A percentile compares a stretch with the other conserved stretches of the same genome.
Conservation (phyloP, 129 eudicot species). For the Flaveria linearis region DNA sequence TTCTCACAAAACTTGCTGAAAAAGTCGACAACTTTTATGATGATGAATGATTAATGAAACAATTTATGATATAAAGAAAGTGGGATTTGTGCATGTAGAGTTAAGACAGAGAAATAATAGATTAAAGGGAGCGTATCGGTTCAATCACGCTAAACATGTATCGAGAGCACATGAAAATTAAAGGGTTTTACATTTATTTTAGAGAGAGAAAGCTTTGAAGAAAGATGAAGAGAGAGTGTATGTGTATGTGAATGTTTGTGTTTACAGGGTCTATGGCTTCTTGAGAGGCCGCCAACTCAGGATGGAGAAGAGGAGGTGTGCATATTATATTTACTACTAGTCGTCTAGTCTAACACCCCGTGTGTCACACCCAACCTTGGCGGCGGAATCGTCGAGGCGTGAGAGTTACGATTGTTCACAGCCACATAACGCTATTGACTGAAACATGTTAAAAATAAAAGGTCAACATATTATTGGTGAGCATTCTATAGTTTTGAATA, state of each 20-base stretch:
- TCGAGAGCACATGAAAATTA: conserved; percentile 27
- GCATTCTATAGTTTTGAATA: too few species aligned
- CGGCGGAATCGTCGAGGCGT: too few species aligned
- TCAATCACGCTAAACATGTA: conserved; percentile 46
- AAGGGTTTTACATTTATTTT: conserved; percentile 12
- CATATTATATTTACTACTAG: neutral
- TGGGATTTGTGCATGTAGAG: conserved; percentile 43
- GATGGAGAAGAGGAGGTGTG: neutral
- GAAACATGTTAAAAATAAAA: too few species aligned
- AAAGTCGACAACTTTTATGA: conserved; percentile 30
- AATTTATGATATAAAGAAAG: conserved; percentile 19
- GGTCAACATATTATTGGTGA: too few species aligned
- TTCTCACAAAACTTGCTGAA: neutral
- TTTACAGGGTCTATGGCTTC: conserved; percentile 20
- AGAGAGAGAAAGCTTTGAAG: conserved; percentile 15
- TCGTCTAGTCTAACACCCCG: too few species aligned
- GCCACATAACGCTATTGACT: too few species aligned
- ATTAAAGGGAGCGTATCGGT: conserved; percentile 53
- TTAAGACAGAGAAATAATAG: conserved; percentile 29
- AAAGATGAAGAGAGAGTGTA: neutral
- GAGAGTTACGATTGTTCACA: too few species aligned
- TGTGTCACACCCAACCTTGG: too few species aligned
- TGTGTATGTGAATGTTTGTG: neutral
- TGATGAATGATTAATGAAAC: neutral
- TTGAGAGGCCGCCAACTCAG: conserved; percentile 20